These are phyloP conservation scores for Cucumis hystrix DNA, from an alignment of 306 rosid genomes.

Conservation along the genomic window DNA sequence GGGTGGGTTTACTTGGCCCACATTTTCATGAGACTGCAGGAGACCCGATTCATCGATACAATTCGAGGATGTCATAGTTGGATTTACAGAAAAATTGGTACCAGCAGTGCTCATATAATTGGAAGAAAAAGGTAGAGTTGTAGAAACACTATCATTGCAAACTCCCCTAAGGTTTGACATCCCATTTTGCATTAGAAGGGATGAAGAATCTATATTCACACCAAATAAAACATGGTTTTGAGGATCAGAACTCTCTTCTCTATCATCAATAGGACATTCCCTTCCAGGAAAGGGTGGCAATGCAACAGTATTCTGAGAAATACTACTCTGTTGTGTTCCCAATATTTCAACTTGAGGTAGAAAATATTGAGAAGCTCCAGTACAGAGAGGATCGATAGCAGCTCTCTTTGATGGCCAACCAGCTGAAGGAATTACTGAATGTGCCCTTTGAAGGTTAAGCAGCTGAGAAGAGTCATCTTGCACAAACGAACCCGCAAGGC, in stretches of 20 bases:
- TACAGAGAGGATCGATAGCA: slow-evolving; percentile 50
- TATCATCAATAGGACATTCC: slow-evolving; percentile 72
- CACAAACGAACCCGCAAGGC: slow-evolving; percentile 61
- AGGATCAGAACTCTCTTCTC: slow-evolving; percentile 54
- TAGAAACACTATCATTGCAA: slow-evolving; percentile 29
- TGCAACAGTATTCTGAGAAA: slow-evolving; percentile 45
- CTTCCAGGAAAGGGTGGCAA: slow-evolving; percentile 98
- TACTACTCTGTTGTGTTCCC: slow-evolving; percentile 37
- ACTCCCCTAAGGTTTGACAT: slow-evolving; percentile 51
- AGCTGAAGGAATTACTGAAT: slow-evolving; percentile 16
- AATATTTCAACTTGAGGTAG: slow-evolving; percentile 68
- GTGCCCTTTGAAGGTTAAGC: slow-evolving; percentile 38
- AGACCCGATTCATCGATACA: slow-evolving; percentile 59
- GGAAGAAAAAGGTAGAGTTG: slow-evolving; percentile 48
- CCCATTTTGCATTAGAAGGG: slow-evolving; percentile 72
- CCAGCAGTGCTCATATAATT: slow-evolving; percentile 52
- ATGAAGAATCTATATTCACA: slow-evolving; percentile 72
- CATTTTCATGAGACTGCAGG: slow-evolving; percentile 50
- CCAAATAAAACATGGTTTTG: slow-evolving; percentile 84
- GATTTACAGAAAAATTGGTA: slow-evolving; percentile 43
- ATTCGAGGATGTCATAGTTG: slow-evolving; percentile 41
- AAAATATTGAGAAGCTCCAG: slow-evolving; percentile 27
- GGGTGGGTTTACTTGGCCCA: slow-evolving; percentile 46
- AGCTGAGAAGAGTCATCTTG: slow-evolving; percentile 70
- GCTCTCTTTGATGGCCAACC: slow-evolving; percentile 77